A percentile compares a stretch with the other conserved stretches of the same genome.
Evolutionary conservation across 345 rosid species (phyloP).

Genomic region (Murraya paniculata): DNA sequence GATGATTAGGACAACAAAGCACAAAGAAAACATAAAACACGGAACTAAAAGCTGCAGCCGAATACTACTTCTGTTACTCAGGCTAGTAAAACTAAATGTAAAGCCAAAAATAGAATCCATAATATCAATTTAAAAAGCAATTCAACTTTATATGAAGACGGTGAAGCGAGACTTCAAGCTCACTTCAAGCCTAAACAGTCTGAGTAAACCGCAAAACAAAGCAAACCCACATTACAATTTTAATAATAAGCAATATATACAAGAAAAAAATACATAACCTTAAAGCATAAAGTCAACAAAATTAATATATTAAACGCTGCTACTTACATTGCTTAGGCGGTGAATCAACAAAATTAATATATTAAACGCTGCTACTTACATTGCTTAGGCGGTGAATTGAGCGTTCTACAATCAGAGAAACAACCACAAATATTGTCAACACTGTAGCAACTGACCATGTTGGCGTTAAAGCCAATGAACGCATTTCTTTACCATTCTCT

Average conservation of each 20-base stretch:
- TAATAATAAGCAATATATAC: not conserved
- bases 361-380: conserved; percentile 39
- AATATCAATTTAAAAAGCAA: not conserved
- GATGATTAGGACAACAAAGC: not conserved
- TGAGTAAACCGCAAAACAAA: not conserved
- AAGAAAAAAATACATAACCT: not conserved
- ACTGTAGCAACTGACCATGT: conserved; percentile 99
- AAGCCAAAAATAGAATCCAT: not conserved
- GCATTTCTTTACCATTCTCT: conserved; percentile 30
- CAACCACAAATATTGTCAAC: conserved; percentile 73
- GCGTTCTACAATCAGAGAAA: conserved; percentile 87
- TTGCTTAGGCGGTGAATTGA: conserved; percentile 67
- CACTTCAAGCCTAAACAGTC: not conserved
- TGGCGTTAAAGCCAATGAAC: conserved; percentile 81
- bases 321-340: conserved; percentile 68
- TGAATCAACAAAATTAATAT: not conserved
- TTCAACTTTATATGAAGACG: not conserved
- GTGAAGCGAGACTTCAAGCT: not conserved
- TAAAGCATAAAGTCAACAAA: not conserved
- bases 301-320: not conserved
- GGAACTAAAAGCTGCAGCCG: not conserved
- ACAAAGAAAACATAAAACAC: not conserved
- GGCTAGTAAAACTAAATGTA: not conserved
- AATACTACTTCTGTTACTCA: not conserved
- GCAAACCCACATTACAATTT: conserved; percentile 2